These are phyloP conservation scores for Vigna angularis DNA, from an alignment of 306 rosid genomes.

Conservation along the genomic window DNA sequence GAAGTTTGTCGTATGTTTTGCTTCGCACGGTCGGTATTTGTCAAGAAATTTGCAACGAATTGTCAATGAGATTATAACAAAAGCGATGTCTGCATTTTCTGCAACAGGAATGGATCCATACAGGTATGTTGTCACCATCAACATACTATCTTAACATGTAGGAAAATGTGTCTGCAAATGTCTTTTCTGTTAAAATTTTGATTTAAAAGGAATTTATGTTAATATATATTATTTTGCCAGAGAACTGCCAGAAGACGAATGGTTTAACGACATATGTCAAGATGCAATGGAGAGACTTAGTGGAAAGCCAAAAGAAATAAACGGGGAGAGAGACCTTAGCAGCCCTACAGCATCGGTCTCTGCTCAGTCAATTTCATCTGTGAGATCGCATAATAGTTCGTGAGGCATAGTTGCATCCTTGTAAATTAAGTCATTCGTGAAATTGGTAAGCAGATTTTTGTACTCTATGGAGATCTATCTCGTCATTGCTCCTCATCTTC, in stretches of 20 bases:
- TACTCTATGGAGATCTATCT: conserved; percentile 34
- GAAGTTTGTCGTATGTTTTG: conserved; percentile 96
- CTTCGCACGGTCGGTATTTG: conserved; percentile 89
- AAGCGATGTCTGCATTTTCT: conserved; percentile 87
- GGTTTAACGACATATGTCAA: conserved; percentile 90
- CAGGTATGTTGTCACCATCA: conserved; percentile 45
- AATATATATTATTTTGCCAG: conserved; percentile 53
- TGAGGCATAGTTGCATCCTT: conserved; percentile 51
- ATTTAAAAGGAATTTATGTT: conserved; percentile 2
- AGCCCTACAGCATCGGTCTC: conserved; percentile 98
- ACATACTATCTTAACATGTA: background rate
- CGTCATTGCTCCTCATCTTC: conserved; percentile 3
- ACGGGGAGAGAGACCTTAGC: conserved; percentile 82
- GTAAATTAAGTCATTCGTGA: conserved; percentile 51
- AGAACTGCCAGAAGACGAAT: conserved; percentile 88
- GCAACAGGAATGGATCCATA: conserved; percentile 94
- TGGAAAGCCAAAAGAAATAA: conserved; percentile 84
- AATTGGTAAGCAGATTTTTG: conserved; percentile 37
- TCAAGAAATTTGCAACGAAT: conserved; percentile 86
- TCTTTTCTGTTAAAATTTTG: background rate
- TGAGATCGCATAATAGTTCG: conserved; percentile 91
- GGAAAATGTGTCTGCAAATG: background rate
- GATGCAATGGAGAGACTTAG: conserved; percentile 86
- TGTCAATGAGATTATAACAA: conserved; percentile 88
- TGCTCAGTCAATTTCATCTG: conserved; percentile 94